Base-by-base conservation (phyloP, 169 alveolate genomes). In the Cryptosporidium muris region DNA sequence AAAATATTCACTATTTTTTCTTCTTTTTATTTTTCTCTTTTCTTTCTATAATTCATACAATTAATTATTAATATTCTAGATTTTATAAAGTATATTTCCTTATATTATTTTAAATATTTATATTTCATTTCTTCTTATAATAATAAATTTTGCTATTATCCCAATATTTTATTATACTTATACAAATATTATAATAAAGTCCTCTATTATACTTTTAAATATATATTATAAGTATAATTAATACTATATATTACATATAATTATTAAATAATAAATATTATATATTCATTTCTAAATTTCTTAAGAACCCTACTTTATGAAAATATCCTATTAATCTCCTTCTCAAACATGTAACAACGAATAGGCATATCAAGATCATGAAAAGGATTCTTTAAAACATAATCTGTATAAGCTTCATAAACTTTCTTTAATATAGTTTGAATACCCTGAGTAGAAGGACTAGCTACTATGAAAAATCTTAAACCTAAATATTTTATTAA, bases 341-440 rank as follows among this genome's bases (percentile, higher is more conserved):
- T 43, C 47, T 93, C 96, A 81, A 93, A 93, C 16, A 80, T 51
- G 48, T 81, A 88, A 66, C 92, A 66, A 48, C 97, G 92, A 66
- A 95, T 94, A n/a, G 98, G 98, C 98, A 95, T 95, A 63, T 95
- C 98, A 64, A 88, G 90, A 63, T 95, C 96, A 65, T 95, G 95
- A 82, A 94, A 96, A 37, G 99, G 99, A 81, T 96, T 95, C 92
- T 96, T 96, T 65, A 95, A 91, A 40, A 96, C 98, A 64, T 81
- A 93, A 89, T 96, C 99, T 36, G 97, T 85, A 82, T 95, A 96
- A 45, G 90, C 88, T 82, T 94, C 97, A 91, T 96, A 95, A 34
- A 96, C 95, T 82, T 90, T 82, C 64, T 88, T 88, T 49, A 95
- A 92, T 52, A 91, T 88, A 8, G 80, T 80, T 65, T 90, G 88